Conservation (phyloP, 2,329 filamentous ascomycete species). For the Huntiella abstrusa region DNA sequence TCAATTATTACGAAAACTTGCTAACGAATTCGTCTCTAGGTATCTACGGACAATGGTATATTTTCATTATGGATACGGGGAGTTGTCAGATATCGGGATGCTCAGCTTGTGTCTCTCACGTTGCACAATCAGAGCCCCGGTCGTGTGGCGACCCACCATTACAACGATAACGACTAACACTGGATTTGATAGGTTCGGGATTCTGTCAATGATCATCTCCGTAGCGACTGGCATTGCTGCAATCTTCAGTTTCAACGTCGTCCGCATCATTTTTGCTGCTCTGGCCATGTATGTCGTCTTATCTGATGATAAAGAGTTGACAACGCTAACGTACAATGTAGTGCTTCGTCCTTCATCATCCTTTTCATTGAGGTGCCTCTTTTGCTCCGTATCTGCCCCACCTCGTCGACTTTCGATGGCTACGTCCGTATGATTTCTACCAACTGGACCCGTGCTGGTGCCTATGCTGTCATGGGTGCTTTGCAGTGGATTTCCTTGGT, state of each 20-base stretch:
- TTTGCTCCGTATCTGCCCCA: slow-evolving; percentile 92
- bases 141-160: background rate
- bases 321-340: slow-evolving; percentile 19
- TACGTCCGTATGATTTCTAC: slow-evolving; percentile 85
- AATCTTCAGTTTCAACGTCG: slow-evolving; percentile 35
- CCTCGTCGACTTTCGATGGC: slow-evolving; percentile 69
- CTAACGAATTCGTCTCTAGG: slow-evolving; percentile 23
- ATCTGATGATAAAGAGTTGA: background rate
- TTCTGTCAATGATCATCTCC: slow-evolving; percentile 52
- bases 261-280: slow-evolving; percentile 33
- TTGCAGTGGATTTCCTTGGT: slow-evolving; percentile 73
- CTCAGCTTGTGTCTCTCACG: too few species aligned
- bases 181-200: slow-evolving; percentile 37
- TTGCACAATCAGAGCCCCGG: too few species aligned
- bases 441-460: slow-evolving; percentile 86
- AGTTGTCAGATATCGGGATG: too few species aligned
- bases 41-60: slow-evolving; percentile 62
- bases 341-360: slow-evolving; percentile 52
- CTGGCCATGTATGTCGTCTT: slow-evolving; percentile 31
- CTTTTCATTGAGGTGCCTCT: slow-evolving; percentile 83
- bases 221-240: slow-evolving; percentile 50
- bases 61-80: too few species aligned
- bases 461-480: slow-evolving; percentile 64
- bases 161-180: background rate
- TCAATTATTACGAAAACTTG: background rate